Percentiles rank a stretch among this genome's conserved stretches.
Evolutionary conservation across 192 early-diverging fungal species (phyloP).

Genomic region (Dimargaris verticillata): DNA sequence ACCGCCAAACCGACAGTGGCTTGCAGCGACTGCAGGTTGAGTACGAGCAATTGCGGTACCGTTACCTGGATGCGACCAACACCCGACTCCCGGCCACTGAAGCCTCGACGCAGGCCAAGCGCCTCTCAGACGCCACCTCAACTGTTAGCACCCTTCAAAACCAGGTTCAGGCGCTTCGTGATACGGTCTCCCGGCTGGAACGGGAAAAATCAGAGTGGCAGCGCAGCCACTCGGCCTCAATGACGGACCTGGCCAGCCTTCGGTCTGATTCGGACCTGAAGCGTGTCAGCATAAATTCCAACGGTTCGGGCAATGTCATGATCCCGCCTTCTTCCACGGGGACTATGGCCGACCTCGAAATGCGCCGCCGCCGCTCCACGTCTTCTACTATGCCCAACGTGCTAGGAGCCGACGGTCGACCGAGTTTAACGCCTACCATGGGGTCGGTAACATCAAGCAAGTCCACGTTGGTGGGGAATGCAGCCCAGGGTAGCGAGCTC

Average conservation of each 20-base stretch:
- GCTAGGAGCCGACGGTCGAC: too few relatives aligned
- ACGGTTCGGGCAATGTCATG: too few relatives aligned
- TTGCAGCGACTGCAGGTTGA: conserved; percentile 6
- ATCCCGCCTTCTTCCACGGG: too few relatives aligned
- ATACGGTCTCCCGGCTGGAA: neutral
- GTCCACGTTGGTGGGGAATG: too few relatives aligned
- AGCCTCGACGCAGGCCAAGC: neutral
- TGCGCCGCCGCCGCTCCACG: too few relatives aligned
- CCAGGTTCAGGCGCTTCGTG: neutral
- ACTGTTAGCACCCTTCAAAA: neutral
- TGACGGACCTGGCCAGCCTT: neutral
- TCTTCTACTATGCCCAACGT: too few relatives aligned
- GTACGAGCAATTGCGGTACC: conserved; percentile 11
- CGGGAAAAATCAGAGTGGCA: neutral
- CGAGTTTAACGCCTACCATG: too few relatives aligned
- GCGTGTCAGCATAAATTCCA: too few relatives aligned
- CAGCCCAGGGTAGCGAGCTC: too few relatives aligned
- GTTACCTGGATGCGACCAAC: conserved; percentile 6
- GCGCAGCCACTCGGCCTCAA: neutral
- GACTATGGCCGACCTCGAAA: too few relatives aligned
- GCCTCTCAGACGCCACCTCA: neutral
- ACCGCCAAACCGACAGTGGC: neutral
- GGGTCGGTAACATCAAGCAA: too few relatives aligned
- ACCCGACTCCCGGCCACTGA: neutral
- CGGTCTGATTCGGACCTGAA: too few relatives aligned